phyloP scores from a whole-genome alignment of 345 rosid species.

The Viola odorata region DNA sequence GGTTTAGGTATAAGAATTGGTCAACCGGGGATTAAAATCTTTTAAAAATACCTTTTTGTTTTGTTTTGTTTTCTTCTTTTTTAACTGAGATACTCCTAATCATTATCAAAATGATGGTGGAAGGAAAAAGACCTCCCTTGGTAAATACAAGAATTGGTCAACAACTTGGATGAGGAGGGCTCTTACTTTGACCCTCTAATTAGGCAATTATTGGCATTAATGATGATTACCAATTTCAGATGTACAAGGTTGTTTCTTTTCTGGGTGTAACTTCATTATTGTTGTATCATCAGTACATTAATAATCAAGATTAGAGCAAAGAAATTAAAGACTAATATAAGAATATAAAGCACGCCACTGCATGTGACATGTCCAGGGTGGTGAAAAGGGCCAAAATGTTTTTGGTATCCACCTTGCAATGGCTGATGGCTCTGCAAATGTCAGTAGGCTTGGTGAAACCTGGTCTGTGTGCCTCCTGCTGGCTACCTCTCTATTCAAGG shows the following conservation, averaged over 20 bases:
- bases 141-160: no score
- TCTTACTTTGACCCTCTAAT: no score
- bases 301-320: neutral
- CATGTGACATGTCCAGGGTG: slow-evolving; percentile 6
- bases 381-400: neutral
- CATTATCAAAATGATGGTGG: no score
- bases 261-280: neutral
- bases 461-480: neutral
- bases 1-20: slow-evolving; percentile 1
- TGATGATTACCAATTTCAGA: no score
- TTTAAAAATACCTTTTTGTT: no score
- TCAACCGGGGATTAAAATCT: neutral
- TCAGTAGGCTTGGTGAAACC: neutral
- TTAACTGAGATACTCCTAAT: no score
- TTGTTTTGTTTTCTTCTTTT: no score
- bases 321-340: no score
- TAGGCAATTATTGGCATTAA: no score
- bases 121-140: no score
- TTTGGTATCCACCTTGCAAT: slow-evolving; percentile 14
- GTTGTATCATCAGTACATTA: neutral
- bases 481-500: neutral
- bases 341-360: neutral
- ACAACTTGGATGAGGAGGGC: no score
- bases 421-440: neutral
- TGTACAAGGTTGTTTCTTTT: neutral